Conservation (phyloP, 192 early-diverging fungal genomes). For the Rhizophagus prolifer region DNA sequence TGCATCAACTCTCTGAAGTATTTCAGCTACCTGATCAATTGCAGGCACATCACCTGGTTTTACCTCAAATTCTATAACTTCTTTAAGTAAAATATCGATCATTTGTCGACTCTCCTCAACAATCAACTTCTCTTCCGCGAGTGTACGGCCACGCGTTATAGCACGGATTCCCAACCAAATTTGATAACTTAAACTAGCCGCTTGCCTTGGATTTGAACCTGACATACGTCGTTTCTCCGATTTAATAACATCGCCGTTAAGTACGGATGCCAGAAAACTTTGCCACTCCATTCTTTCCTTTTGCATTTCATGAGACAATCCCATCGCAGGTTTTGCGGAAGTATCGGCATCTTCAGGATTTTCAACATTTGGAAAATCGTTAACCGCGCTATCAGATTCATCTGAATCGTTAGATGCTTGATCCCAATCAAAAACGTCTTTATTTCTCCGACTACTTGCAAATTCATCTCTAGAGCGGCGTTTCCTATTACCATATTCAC, state of each 20-base stretch:
- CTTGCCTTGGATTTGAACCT: constrained; percentile 36
- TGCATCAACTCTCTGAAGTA: constrained; percentile 74
- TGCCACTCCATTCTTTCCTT: constrained; percentile 84
- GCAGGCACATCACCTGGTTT: constrained; percentile 38
- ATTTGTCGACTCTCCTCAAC: constrained; percentile 66
- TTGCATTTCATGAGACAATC: constrained; percentile 39
- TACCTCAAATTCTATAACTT: constrained; percentile 64
- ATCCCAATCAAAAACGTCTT: constrained; percentile 10
- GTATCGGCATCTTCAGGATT: not conserved
- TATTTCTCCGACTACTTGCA: not conserved
- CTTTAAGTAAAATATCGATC: constrained; percentile 54
- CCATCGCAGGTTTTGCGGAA: not conserved
- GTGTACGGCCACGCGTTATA: constrained; percentile 57
- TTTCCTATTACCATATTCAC: not conserved
- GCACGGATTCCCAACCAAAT: constrained; percentile 79
- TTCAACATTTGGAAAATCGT: not conserved
- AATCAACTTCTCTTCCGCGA: constrained; percentile 63
- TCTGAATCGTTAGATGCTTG: constrained; percentile 18
- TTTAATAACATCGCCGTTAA: constrained; percentile 81
- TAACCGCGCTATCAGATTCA: not conserved
- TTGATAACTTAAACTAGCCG: constrained; percentile 31
- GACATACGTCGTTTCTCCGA: constrained; percentile 75
- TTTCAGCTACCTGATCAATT: constrained; percentile 62
- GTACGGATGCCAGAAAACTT: constrained; percentile 77
- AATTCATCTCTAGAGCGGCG: not conserved